Base-by-base conservation (phyloP, 331 rosid genomes). In the Malus hybrid region DNA sequence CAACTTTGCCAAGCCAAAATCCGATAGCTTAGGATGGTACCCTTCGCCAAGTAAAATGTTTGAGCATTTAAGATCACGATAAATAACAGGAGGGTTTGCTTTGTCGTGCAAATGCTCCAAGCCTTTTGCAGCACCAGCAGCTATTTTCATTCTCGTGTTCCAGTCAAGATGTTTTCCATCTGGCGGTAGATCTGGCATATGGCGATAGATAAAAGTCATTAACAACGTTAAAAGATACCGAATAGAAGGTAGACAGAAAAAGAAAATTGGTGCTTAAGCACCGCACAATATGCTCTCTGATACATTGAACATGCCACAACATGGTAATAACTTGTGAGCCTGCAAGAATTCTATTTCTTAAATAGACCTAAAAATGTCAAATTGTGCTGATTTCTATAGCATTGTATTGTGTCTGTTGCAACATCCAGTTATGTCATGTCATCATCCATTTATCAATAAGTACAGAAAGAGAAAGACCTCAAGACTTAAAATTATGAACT, bases 41-140 rank as follows among this genome's bases (percentile, higher is more conserved):
- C 69, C 82, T 78, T 78, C 83, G 6, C 76, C 80, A 28, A 82
- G 86, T 61, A 82, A 71, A 65, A 82, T 82, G 67, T 82, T 82
- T 20, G 86, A 82, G 77, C 86, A 82, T 73, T 82, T 82, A 39
- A 82, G 77, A 74, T 82, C 83, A 34, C 83, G 86, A 70, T 82
- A 82, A 55, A 82, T 82, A 67, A 82, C 86, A 19, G 86, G 86
- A 46, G 86, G 86, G 71, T n/a, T 82, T 18, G 86, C 86, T 74
- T 78, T 78, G 73, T 70, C 86, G 14, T 82, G 86, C 73, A 82
- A 82, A 72, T 82, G 69, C 77, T 82, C 86, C 83, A 82, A 82
- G 67, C 86, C 86, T 67, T 82, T 82, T 31, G 86, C 86, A 59
- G 86, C 80, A 70, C 86, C 83, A 0, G 86, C 86, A 70, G 86